Percentiles rank a stretch among this genome's conserved stretches.
Evolutionary conservation across 768 basidiomycete genomes (phyloP).

Genomic region (Rhizopogon vinicolor): DNA sequence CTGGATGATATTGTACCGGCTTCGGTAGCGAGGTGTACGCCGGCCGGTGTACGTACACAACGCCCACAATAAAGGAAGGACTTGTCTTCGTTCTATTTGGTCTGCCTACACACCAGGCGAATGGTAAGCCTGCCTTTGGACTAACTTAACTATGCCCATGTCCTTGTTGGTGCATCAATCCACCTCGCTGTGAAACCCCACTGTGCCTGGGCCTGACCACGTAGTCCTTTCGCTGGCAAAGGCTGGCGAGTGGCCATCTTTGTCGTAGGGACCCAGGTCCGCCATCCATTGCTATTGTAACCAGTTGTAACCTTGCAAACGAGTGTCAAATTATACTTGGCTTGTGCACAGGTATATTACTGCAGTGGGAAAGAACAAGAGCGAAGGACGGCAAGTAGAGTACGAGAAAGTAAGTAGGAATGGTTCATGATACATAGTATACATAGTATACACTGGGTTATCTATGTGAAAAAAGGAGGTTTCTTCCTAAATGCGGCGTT

Average conservation of each 20-base stretch:
- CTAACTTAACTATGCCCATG: too few species aligned
- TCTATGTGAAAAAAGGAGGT: neutral
- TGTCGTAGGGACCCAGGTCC: neutral
- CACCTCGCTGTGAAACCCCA: neutral
- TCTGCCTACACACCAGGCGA: too few species aligned
- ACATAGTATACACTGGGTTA: slow-evolving; percentile 10
- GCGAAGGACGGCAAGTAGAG: neutral
- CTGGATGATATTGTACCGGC: too few species aligned
- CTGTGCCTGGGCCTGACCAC: neutral
- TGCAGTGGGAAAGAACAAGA: neutral
- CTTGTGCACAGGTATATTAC: neutral
- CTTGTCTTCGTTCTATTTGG: too few species aligned
- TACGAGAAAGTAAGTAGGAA: neutral
- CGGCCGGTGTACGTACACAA: too few species aligned
- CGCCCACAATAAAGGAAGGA: too few species aligned
- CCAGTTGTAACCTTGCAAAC: neutral
- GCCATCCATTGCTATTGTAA: neutral
- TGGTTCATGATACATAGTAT: neutral
- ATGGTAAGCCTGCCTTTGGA: too few species aligned
- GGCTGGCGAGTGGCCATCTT: neutral
- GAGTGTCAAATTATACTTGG: neutral
- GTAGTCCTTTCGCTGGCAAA: neutral
- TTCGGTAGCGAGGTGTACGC: too few species aligned
- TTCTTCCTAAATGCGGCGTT: slow-evolving; percentile 14
- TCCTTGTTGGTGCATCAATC: neutral